Percentiles rank a stretch among this genome's conserved stretches.
These are phyloP conservation scores for Rasamsonia emersonii DNA, from an alignment of 2,329 filamentous ascomycete genomes.

Conservation along the genomic window DNA sequence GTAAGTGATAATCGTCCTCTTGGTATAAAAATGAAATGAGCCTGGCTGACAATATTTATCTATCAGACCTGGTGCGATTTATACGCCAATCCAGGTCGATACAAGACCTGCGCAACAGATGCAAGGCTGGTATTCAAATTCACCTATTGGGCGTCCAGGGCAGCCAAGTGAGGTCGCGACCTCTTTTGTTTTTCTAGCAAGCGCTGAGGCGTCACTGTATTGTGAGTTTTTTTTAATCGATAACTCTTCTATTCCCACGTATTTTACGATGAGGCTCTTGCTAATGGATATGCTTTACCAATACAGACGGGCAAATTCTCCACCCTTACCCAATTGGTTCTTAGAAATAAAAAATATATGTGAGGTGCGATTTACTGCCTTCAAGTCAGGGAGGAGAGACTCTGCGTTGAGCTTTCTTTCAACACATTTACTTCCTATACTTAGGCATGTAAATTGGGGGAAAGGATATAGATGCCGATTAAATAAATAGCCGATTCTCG, in stretches of 20 bases:
- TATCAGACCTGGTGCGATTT: constrained; percentile 23
- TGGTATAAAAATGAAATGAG: not conserved
- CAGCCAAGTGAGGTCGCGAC: constrained; percentile 32
- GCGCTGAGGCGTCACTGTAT: constrained; percentile 24
- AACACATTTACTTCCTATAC: too few species aligned
- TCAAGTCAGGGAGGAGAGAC: too few species aligned
- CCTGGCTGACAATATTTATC: constrained; percentile 1
- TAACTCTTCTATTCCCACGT: not conserved
- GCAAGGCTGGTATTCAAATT: constrained; percentile 22
- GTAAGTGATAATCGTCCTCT: constrained; percentile 23
- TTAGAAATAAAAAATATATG: too few species aligned
- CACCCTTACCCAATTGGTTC: constrained; percentile 28
- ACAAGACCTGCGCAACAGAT: constrained; percentile 26
- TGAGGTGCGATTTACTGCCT: too few species aligned
- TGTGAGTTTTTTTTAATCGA: constrained; percentile 22
- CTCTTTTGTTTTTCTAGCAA: constrained; percentile 33
- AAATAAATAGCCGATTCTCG: too few species aligned
- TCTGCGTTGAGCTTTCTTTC: too few species aligned
- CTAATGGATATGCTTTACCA: not conserved
- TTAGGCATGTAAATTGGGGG: too few species aligned
- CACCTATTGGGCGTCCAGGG: constrained; percentile 25
- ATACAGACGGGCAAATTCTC: constrained; percentile 25
- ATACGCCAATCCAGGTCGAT: constrained; percentile 28
- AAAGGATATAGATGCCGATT: too few species aligned
- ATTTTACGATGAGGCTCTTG: too few species aligned